These are phyloP conservation scores for Citrullus mucosospermus DNA, from an alignment of 306 rosid species.

Conservation along the genomic window DNA sequence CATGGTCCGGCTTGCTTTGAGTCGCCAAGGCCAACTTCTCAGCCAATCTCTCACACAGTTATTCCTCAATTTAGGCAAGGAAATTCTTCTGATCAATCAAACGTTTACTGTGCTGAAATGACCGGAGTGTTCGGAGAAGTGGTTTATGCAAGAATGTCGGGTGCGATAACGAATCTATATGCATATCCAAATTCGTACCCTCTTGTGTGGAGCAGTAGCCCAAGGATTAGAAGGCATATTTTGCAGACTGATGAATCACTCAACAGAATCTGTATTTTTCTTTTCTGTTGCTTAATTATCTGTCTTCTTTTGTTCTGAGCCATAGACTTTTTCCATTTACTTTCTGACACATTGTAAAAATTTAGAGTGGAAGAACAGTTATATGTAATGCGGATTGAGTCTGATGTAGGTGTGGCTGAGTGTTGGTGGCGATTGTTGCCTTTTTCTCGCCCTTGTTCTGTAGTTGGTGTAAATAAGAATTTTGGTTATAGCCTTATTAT, in stretches of 20 bases:
- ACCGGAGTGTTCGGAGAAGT: conserved; percentile 50
- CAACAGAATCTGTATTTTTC: conserved; percentile 54
- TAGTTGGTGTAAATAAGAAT: neutral
- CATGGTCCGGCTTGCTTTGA: conserved; percentile 27
- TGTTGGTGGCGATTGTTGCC: neutral
- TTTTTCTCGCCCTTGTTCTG: neutral
- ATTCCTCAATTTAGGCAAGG: conserved; percentile 11
- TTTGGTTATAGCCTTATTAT: neutral
- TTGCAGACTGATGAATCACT: conserved; percentile 70
- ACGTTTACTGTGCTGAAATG: conserved; percentile 16
- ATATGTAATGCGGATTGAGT: neutral
- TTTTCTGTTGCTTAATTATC: conserved; percentile 51
- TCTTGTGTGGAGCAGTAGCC: conserved; percentile 31
- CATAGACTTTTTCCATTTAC: neutral
- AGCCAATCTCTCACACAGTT: conserved; percentile 11
- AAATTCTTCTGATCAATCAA: neutral
- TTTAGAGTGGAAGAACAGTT: neutral
- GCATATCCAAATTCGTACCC: conserved; percentile 46
- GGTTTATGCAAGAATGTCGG: conserved; percentile 65
- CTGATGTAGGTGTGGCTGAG: neutral
- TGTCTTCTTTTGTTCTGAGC: conserved; percentile 63
- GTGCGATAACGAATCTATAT: conserved; percentile 43
- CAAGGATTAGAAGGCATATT: conserved; percentile 60
- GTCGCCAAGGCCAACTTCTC: conserved; percentile 19
- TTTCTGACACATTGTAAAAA: conserved; percentile 10